Evolutionary conservation across 768 basidiomycete genomes (phyloP), one percentile per base, ranked within the genome.

Genomic region (Leccinum olivaceopallidum): DNA sequence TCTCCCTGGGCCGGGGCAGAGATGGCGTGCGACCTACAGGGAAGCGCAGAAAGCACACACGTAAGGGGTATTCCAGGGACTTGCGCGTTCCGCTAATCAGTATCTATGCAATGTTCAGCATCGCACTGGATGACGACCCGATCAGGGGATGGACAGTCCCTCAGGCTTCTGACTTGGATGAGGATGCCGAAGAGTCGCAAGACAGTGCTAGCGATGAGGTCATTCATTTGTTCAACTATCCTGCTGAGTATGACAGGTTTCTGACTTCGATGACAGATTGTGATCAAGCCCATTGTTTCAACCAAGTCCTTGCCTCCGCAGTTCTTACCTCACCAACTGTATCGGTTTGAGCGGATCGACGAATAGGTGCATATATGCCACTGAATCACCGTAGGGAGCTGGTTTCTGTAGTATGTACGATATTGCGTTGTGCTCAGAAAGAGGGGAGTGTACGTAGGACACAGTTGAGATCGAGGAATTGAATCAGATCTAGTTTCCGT

Each of bases 1-100:
- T 13, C 6, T 48, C 22, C 47, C 30, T 12, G 47, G 20, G 5
- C 44, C 6, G 2, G 52, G 32, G 52, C 32, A n/a, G 14, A 34
- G 10, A 24, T 57, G 56, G 56, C 32, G 16, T 5, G 56, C 56
- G 22, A 50, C 22, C 56, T 57, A 57, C 32, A 48, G 56, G 14
- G 47, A 50, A 50, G 0, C 0, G 16, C 44, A 47, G 6, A 16
- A 57, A 5, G 47, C 56, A n/a, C 26, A 34, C 56, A 57, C 56
- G 56, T 57, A 20, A 20, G 24, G 5, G 20, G 6, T 28, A n/a
- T 34, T 48, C 28, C 6, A 13, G 20, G n/a, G 20, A 47, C 20
- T 47, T 47, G 5, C 20, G 9, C 18, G 20, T 32, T 36, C 32
- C 32, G 9, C 56, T 50, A 2, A 10, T 24, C 14, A 24, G 8